Base-by-base conservation (phyloP, 2,329 filamentous ascomycete genomes). In the Chaetothyriales sp. region DNA sequence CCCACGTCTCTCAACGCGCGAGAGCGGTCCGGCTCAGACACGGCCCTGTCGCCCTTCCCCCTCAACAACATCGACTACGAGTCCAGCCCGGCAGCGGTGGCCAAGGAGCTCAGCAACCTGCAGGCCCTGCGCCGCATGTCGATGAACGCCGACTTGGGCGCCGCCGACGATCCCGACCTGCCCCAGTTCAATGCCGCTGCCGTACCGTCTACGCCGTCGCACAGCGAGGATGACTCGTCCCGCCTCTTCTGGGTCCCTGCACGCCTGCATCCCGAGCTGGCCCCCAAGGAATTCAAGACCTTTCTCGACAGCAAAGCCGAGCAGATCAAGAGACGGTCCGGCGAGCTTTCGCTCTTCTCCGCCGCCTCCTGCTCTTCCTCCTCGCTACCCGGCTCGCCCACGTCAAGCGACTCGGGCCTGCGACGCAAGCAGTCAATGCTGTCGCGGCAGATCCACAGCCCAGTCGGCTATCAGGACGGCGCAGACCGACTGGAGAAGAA, bases 211-310 rank as follows among this genome's bases (percentile, higher is more conserved):
- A 65, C 71, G 1, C 71, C 72, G 4, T 68, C 69, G 10, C 66
- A 65, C 56, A 85, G 94, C 62, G 89, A 94, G 65, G 85, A 89
- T 61, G 90, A 97, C 65, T 81, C 88, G 6, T 89, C 89, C 1
- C 80, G 89, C 56, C 71, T 97, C 54, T 86, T 97, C 59, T 98
- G 92, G 92, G 92, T 98, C 5, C 92, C 92, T 4, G 92, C 92
- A 20, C 81, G 89, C 53, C 77, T 98, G 25, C 92, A 98, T 62
- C 92, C 92, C 0, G 92, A 98, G 68, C 74, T 98, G 47, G 92
- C 92, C 2, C 92, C 92, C 1, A 89, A 86, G 64, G 92, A 95
- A 61, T 98, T 97, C 74, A 95, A 94, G 68, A 90, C 85, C 1
- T 98, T 97, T 60, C 77, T 98, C 1, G 90, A 98, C 63, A 94